Evolutionary conservation across 305 asterid species (phyloP), one percentile per base, ranked within the genome.

Genomic region (Andrographis paniculata): DNA sequence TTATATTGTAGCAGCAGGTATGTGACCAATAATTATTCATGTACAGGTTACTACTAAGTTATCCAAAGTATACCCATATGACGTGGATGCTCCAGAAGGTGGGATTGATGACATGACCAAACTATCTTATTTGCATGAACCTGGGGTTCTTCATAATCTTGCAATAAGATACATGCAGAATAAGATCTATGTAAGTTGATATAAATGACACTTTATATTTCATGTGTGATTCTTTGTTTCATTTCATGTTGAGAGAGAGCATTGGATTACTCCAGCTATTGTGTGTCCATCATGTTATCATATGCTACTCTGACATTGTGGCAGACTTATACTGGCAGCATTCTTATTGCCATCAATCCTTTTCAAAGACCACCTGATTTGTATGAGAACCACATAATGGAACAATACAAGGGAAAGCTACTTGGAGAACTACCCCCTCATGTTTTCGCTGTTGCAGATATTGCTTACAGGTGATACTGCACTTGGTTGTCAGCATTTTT

Each of bases 71-170:
- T 76, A 67, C 58, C 88, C 85, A 37, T 76, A 78, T 76, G 94
- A 82, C 27, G 84, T 68, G 59, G 89, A 82, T 68, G 79, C 84
- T 48, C 86, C 80, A 37, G 65, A 77, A 27, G 78, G 68, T 42
- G 94, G 89, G 28, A 81, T 82, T 47, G 94, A 82, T 67, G 94
- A 82, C 68, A 82, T 82, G 94, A 82, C 94, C 14, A 82, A 76
- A 47, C 55, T 82, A 54, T 76, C 89, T 28, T 82, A 82, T 76
- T 64, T 82, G 76, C 88, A 82, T 15, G 94, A 82, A 56, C 86
- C 94, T 41, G 94, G 79, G 63, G 83, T 82, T 20, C 55, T 82
- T 61, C 86, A 82, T 64, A 79, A 82, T 71, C 60, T 82, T 65
- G 70, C 89, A 38, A 31, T 69, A 6, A 76, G 89, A 79, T 82